Evolutionary conservation across 805 yeast genomes (phyloP).

Genomic region (Ogataea allantospora): DNA sequence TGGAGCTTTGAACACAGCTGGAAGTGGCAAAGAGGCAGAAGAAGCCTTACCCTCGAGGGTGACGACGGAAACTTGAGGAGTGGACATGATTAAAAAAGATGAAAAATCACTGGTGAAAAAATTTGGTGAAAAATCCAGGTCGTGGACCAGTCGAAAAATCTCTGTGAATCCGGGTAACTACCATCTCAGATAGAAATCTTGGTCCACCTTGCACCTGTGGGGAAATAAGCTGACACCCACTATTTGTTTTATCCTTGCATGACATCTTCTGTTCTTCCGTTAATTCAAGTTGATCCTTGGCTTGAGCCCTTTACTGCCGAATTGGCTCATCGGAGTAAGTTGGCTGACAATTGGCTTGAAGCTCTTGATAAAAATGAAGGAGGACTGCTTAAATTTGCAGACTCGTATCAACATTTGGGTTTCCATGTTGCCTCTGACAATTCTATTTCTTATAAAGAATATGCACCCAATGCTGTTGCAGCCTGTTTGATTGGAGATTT

Average conservation of each 20-base stretch:
- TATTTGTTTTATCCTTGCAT: slow-evolving; percentile 4
- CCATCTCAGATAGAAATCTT: neutral
- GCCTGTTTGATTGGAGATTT: slow-evolving; percentile 91
- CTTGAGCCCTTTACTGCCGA: slow-evolving; percentile 73
- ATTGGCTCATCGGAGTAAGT: slow-evolving; percentile 61
- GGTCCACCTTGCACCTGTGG: slow-evolving; percentile 8
- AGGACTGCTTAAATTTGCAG: slow-evolving; percentile 67
- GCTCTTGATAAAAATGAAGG: slow-evolving; percentile 58
- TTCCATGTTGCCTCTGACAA: slow-evolving; percentile 61
- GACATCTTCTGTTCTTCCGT: slow-evolving; percentile 6
- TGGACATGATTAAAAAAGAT: slow-evolving; percentile 38
- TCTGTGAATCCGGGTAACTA: slow-evolving; percentile 12
- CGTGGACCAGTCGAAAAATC: slow-evolving; percentile 1
- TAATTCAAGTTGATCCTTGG: slow-evolving; percentile 76
- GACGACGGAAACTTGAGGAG: slow-evolving; percentile 97
- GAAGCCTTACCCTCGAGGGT: slow-evolving; percentile 81
- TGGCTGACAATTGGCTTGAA: slow-evolving; percentile 63
- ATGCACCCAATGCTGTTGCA: slow-evolving; percentile 82
- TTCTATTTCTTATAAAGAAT: slow-evolving; percentile 66
- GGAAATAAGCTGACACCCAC: slow-evolving; percentile 8
- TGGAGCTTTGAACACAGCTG: slow-evolving; percentile 99
- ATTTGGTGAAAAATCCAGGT: slow-evolving; percentile 7
- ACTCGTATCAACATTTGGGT: slow-evolving; percentile 75
- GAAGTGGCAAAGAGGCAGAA: slow-evolving; percentile 82
- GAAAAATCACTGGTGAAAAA: slow-evolving; percentile 6